These are phyloP conservation scores for Diplodia sapinea DNA, from an alignment of 2,329 filamentous ascomycete species.

Conservation along the genomic window DNA sequence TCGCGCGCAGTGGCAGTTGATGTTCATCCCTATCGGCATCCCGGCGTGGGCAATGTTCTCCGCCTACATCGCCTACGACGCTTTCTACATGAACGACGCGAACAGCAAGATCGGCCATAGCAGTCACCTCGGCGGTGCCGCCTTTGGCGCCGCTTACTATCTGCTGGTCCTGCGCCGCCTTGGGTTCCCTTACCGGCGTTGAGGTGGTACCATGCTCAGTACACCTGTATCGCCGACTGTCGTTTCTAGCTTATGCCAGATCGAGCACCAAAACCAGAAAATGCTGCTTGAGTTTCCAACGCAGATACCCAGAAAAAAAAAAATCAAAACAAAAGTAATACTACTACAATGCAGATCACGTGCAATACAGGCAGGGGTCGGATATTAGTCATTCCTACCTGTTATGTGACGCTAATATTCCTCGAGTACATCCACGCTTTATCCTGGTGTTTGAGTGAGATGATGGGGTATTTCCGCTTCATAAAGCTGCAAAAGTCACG, in stretches of 20 bases:
- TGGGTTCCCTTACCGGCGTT: background rate
- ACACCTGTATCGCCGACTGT: background rate
- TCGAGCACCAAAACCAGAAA: too few relatives aligned
- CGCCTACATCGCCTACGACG: conserved; percentile 48
- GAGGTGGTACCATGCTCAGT: background rate
- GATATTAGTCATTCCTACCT: background rate
- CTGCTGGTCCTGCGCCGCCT: conserved; percentile 34
- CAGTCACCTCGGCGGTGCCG: conserved; percentile 54
- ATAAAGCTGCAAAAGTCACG: background rate
- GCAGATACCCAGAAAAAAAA: background rate
- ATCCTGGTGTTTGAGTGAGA: background rate
- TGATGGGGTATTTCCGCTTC: background rate
- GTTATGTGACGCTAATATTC: background rate
- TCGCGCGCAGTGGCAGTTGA: conserved; percentile 31
- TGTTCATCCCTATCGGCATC: conserved; percentile 46
- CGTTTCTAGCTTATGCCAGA: too few relatives aligned
- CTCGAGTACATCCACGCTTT: background rate
- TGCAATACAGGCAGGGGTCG: background rate
- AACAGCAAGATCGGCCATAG: conserved; percentile 46
- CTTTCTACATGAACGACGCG: conserved; percentile 45
- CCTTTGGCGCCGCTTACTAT: conserved; percentile 47
- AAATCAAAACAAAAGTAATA: background rate
- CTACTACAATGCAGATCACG: background rate
- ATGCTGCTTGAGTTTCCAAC: background rate
- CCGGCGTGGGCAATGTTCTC: conserved; percentile 49